These are phyloP conservation scores for Polysphondylium violaceum DNA, from an alignment of 78 protist species.

Conservation along the genomic window DNA sequence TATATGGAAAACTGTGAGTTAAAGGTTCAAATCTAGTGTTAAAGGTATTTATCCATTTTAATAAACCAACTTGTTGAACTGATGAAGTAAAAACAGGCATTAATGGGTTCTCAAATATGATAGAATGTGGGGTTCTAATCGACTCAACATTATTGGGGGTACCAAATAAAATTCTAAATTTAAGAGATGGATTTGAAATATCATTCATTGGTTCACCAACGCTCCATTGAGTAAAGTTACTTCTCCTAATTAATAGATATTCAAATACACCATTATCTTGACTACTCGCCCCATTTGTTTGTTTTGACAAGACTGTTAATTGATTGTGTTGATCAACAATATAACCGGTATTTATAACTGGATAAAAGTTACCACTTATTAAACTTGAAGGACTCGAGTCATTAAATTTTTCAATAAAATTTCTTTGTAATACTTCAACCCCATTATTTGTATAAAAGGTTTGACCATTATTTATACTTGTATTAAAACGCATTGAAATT, in stretches of 20 bases:
- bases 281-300: conserved; percentile 29
- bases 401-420: not conserved
- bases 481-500: conserved; percentile 7
- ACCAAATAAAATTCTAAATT: conserved; percentile 27
- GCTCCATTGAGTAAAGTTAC: not conserved
- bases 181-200: conserved; percentile 12
- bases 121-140: conserved; percentile 38
- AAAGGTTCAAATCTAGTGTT: conserved; percentile 12
- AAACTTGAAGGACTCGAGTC: not conserved
- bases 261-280: conserved; percentile 31
- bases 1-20: conserved; percentile 1
- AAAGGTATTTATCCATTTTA: not conserved
- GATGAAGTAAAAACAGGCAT: conserved; percentile 3
- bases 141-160: not conserved
- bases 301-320: conserved; percentile 15
- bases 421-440: conserved; percentile 22
- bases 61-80: not conserved
- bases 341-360: conserved; percentile 20
- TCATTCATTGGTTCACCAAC: conserved; percentile 32
- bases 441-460: conserved; percentile 49
- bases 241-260: conserved; percentile 32
- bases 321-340: conserved; percentile 21
- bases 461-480: conserved; percentile 8
- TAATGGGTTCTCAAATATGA: conserved; percentile 28
- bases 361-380: conserved; percentile 42